Evolutionary conservation across 345 rosid species (phyloP).

Genomic region (Lepidium didymum): DNA sequence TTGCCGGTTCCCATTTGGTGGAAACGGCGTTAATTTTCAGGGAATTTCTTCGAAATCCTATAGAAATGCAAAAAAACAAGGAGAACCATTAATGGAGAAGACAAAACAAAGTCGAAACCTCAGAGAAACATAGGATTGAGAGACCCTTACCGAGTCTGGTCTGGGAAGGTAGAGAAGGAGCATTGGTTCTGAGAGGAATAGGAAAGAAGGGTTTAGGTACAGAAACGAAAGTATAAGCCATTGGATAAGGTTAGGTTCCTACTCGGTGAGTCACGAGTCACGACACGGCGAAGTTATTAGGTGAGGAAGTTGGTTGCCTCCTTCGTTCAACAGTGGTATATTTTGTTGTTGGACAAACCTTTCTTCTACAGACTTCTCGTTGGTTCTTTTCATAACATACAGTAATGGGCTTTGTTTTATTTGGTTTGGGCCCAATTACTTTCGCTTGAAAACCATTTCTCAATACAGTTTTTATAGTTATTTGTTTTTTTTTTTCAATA

Average conservation of each 20-base stretch:
- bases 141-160: slow-evolving; percentile 27
- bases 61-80: neutral
- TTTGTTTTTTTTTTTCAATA: too few relatives aligned
- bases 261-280: neutral
- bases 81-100: neutral
- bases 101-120: neutral
- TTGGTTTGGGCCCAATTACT: neutral
- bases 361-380: neutral
- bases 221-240: slow-evolving; percentile 36
- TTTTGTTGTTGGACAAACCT: neutral
- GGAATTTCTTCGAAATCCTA: slow-evolving; percentile 33
- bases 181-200: slow-evolving; percentile 17
- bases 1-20: slow-evolving; percentile 61
- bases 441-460: neutral
- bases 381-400: neutral
- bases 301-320: neutral
- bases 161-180: slow-evolving; percentile 20
- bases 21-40: slow-evolving; percentile 47
- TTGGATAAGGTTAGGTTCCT: neutral
- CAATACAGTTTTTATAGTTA: too few relatives aligned
- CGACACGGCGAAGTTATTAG: slow-evolving; percentile 6
- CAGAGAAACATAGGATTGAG: neutral
- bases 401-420: neutral
- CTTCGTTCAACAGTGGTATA: neutral
- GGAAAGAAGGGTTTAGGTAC: slow-evolving; percentile 29